These are phyloP conservation scores for Prunus salicina DNA, from an alignment of 306 rosid species.

Conservation along the genomic window DNA sequence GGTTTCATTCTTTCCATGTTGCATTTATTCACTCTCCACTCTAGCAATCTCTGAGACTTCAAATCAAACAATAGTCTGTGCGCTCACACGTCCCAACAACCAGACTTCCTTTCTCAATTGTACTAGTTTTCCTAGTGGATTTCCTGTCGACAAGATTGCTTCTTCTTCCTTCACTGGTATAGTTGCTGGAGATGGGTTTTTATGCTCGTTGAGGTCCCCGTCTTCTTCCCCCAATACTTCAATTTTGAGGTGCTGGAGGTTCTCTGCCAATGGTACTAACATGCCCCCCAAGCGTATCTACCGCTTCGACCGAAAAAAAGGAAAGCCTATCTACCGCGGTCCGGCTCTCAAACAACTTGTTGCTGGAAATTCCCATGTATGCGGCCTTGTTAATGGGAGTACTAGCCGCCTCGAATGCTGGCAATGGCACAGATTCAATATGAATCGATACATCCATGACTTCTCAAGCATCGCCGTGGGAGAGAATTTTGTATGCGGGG, in stretches of 20 bases:
- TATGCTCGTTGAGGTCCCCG: slow-evolving; percentile 49
- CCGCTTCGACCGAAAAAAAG: no score
- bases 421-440: slow-evolving; percentile 47
- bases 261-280: slow-evolving; percentile 42
- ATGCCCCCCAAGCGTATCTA: slow-evolving; percentile 33
- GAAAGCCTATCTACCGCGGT: slow-evolving; percentile 38
- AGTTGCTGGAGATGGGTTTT: slow-evolving; percentile 67
- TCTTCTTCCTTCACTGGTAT: slow-evolving; percentile 48
- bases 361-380: slow-evolving; percentile 58
- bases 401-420: slow-evolving; percentile 50
- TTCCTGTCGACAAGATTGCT: slow-evolving; percentile 17
- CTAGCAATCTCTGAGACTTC: slow-evolving; percentile 66
- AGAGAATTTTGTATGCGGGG: slow-evolving; percentile 60
- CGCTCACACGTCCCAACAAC: slow-evolving; percentile 31
- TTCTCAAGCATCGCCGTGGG: slow-evolving; percentile 64
- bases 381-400: slow-evolving; percentile 42
- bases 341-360: slow-evolving; percentile 34
- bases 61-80: slow-evolving; percentile 57
- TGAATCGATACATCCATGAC: neutral
- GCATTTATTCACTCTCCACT: slow-evolving; percentile 44
- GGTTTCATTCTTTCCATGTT: slow-evolving; percentile 18
- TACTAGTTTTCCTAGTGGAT: slow-evolving; percentile 43
- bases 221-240: slow-evolving; percentile 19
- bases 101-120: slow-evolving; percentile 47
- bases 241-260: slow-evolving; percentile 72